Conservation (phyloP, 176 grass and related monocot genomes). For the Alloteropsis semialata region DNA sequence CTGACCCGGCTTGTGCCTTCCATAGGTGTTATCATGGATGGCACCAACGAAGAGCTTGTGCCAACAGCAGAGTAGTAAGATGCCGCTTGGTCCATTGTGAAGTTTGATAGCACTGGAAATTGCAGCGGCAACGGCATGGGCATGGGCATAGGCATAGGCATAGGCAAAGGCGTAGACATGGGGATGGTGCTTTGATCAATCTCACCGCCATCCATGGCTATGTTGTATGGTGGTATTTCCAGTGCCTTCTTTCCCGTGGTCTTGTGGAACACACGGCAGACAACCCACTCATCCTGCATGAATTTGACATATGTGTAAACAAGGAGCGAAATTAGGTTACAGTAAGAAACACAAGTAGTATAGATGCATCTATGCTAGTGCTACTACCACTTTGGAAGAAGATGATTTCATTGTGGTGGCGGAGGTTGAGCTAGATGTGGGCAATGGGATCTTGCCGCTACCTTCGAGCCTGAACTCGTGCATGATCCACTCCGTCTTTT, state of each 20-base stretch:
- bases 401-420: background rate
- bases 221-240: background rate
- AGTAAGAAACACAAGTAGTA: background rate
- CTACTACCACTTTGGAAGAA: constrained; percentile 12
- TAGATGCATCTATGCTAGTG: background rate
- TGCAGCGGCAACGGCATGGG: background rate
- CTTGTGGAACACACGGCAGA: constrained; percentile 65
- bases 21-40: background rate
- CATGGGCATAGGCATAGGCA: no score
- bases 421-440: background rate
- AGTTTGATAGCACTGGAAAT: background rate
- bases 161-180: no score
- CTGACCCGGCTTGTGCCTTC: background rate
- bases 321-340: background rate
- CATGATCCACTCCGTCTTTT: constrained; percentile 65
- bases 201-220: accelerated
- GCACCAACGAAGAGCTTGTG: background rate
- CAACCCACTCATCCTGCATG: constrained; percentile 55
- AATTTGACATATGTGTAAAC: background rate
- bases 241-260: constrained; percentile 16
- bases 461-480: constrained; percentile 56
- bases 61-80: background rate
- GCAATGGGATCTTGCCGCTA: background rate
- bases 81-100: background rate
- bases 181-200: background rate